These are phyloP conservation scores for Boletellus ananiceps DNA, from an alignment of 768 basidiomycete species.

Conservation along the genomic window DNA sequence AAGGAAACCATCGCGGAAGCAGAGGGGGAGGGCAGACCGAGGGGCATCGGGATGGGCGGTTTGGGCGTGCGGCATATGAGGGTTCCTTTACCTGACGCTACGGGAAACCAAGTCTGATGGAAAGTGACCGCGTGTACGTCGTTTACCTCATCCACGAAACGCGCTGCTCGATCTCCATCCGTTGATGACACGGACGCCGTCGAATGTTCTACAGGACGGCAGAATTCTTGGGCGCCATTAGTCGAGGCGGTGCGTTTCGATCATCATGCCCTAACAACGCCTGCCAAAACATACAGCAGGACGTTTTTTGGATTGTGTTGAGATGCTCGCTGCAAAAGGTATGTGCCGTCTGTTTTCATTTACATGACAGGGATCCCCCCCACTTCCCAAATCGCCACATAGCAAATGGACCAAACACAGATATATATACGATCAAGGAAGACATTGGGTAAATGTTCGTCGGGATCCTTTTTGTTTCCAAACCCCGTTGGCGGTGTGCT, in stretches of 20 bases:
- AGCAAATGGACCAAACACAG: constrained; percentile 56
- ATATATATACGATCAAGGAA: constrained; percentile 35
- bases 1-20: constrained; percentile 2
- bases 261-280: constrained; percentile 45
- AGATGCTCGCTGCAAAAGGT: constrained; percentile 66
- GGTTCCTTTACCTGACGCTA: constrained; percentile 49
- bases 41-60: constrained; percentile 6
- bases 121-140: background rate
- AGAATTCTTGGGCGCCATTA: constrained; percentile 45
- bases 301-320: constrained; percentile 55
- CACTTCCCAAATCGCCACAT: no score
- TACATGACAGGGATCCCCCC: constrained; percentile 40
- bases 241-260: constrained; percentile 53
- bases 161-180: constrained; percentile 55
- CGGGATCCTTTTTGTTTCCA: background rate
- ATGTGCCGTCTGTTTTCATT: background rate
- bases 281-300: constrained; percentile 54
- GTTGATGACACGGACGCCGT: constrained; percentile 69
- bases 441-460: no score
- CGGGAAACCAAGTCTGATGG: constrained; percentile 33
- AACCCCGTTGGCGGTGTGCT: constrained; percentile 3
- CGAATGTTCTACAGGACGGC: constrained; percentile 44
- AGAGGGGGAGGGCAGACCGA: background rate
- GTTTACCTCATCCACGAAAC: constrained; percentile 6
- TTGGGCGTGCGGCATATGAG: constrained; percentile 39